Percentiles rank a stretch among this genome's conserved stretches.
Evolutionary conservation across 176 grass and related monocot species (phyloP).

Genomic region (Luzula sylvatica): DNA sequence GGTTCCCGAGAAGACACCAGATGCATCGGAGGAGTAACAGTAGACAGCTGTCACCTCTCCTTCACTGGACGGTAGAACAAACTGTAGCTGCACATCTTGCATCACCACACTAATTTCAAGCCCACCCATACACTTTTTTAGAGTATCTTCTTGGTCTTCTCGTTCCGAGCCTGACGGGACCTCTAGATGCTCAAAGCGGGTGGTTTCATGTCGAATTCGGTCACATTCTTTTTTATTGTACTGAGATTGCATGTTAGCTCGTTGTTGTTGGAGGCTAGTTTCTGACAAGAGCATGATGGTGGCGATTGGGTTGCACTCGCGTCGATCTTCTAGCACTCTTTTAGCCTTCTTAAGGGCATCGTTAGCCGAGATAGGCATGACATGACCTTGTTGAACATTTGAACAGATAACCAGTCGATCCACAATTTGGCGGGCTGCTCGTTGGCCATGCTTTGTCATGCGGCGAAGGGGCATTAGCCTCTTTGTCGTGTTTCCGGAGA

Average conservation of each 20-base stretch:
- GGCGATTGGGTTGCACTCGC: conserved; percentile 74
- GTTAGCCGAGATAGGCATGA: conserved; percentile 21
- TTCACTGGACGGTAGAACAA: conserved; percentile 35
- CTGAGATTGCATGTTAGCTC: conserved; percentile 11
- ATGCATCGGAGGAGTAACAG: conserved; percentile 31
- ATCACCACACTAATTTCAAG: conserved; percentile 72
- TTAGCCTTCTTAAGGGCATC: conserved; percentile 85
- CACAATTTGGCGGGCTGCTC: conserved; percentile 61
- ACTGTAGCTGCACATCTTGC: conserved; percentile 72
- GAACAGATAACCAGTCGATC: conserved; percentile 59
- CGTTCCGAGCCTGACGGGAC: conserved; percentile 31
- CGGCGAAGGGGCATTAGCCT: conserved; percentile 61
- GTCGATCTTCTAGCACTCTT: conserved; percentile 81
- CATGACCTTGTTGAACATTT: conserved; percentile 23
- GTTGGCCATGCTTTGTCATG: conserved; percentile 81
- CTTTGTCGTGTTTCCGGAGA: conserved; percentile 62
- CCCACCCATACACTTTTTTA: conserved; percentile 65
- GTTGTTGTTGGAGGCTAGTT: conserved; percentile 18
- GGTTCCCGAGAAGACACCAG: conserved; percentile 10
- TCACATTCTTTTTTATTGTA: too few relatives aligned
- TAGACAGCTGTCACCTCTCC: conserved; percentile 77
- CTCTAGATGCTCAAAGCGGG: conserved; percentile 67
- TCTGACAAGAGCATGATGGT: conserved; percentile 94
- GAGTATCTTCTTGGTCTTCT: conserved; percentile 35
- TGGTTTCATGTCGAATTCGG: not conserved